Evolutionary conservation across 352 stramenopile genomes (phyloP).

Genomic region (Phytophthora cactorum): DNA sequence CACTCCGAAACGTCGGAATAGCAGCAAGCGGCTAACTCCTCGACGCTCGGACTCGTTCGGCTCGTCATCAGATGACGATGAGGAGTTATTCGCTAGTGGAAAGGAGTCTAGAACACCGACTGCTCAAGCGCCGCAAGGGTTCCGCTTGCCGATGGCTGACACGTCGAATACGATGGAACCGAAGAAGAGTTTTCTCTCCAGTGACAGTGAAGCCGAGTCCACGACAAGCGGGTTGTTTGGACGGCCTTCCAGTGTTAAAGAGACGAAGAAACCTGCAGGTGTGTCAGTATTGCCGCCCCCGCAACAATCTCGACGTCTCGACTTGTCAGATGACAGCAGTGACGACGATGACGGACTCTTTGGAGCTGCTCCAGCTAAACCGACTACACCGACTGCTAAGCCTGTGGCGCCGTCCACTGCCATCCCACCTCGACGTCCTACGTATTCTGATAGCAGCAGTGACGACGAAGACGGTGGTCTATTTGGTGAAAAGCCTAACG

Average conservation of each 20-base stretch:
- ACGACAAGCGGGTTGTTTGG: constrained; percentile 47
- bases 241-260: constrained; percentile 22
- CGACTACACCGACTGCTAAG: not conserved
- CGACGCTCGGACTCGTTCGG: constrained; percentile 56
- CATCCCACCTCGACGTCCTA: constrained; percentile 1
- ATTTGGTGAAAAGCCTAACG: constrained; percentile 52
- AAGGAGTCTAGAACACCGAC: constrained; percentile 24
- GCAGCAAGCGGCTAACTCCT: constrained; percentile 31
- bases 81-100: constrained; percentile 53
- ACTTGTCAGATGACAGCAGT: constrained; percentile 7
- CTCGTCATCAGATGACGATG: constrained; percentile 34
- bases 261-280: constrained; percentile 3
- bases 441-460: constrained; percentile 36
- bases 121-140: constrained; percentile 27
- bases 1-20: constrained; percentile 26
- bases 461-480: constrained; percentile 62
- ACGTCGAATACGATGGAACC: constrained; percentile 14
- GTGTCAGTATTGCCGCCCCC: not conserved
- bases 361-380: not conserved
- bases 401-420: not conserved
- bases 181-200: constrained; percentile 41
- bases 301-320: constrained; percentile 7
- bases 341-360: constrained; percentile 7
- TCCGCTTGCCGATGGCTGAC: constrained; percentile 34
- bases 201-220: constrained; percentile 50